Evolutionary conservation across 345 rosid species (phyloP).

Genomic region (Combretum micranthum): DNA sequence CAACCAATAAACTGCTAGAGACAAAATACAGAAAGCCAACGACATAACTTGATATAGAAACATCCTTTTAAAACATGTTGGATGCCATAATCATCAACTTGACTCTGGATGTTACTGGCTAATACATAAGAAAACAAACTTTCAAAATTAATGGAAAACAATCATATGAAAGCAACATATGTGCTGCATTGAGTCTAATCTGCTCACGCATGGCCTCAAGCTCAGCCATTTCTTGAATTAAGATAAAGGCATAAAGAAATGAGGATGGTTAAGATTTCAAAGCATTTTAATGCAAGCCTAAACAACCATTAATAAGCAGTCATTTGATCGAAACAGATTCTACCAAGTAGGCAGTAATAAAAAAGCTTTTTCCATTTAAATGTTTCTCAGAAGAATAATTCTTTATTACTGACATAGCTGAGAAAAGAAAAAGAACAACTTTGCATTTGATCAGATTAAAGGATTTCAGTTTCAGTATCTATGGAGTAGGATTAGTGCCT

Average conservation of each 20-base stretch:
- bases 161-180: conserved; percentile 36
- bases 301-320: neutral
- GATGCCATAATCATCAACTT: neutral
- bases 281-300: neutral
- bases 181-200: conserved; percentile 69
- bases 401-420: no score
- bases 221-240: conserved; percentile 58
- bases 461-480: no score
- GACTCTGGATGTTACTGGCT: neutral
- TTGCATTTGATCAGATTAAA: no score
- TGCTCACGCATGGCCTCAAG: conserved; percentile 84
- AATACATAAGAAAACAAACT: conserved; percentile 1
- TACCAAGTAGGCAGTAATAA: neutral
- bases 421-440: no score
- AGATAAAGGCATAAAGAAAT: neutral
- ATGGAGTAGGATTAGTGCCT: no score
- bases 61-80: no score
- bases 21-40: no score
- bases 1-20: no score
- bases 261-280: neutral
- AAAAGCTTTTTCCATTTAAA: no score
- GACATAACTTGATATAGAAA: no score
- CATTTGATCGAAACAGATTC: conserved; percentile 1
- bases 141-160: conserved; percentile 3
- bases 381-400: no score